Base-by-base conservation (phyloP, 1,139 yeast species). In the Sugiyamaella sp. region DNA sequence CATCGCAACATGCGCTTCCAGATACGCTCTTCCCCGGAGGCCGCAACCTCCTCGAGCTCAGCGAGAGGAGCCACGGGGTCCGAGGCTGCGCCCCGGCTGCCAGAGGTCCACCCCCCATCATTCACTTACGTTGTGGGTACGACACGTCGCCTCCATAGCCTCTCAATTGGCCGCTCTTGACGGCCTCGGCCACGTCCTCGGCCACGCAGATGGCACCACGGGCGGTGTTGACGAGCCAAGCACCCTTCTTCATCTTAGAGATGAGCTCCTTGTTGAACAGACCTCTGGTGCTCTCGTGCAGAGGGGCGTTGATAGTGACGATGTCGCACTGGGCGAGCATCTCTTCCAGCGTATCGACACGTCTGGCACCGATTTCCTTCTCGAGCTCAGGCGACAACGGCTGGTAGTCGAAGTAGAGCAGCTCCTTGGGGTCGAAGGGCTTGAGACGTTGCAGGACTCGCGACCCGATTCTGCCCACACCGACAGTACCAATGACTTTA, bases 141-240 rank as follows among this genome's bases (percentile, higher is more conserved):
- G 93, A 86, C 49, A 87, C 95, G 69, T 86, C 95, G 64, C 95
- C 95, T 64, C 91, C 93, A 67, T 87, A 86, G 48, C 93, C 91
- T 61, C 84, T 76, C 57, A 86, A 71, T 63, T 84, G 86, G 49
- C 95, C 95, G 40, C 82, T 73, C 53, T 77, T 68, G 49, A 86
- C 79, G 0, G 93, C 93, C 14, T 77, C 91, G 0, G 90, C 90
- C 57, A 86, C 87, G 63, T 82, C 95, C 61, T 86, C 78, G 49
- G 82, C 85, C 53, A 78, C 82, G 69, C 86, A 80, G 60, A 86
- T 85, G 51, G 91, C 93, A 58, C 95, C 95, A 69, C 95, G 80
- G 16, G 95, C 95, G 51, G 95, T 87, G 76, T 87, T 86, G 56
- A 87, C 89, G 60, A 86, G 75, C 77, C 86, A 81, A 14, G 95